These are phyloP conservation scores for Juncus effusus DNA, from an alignment of 176 grass and related monocot species.

Conservation along the genomic window DNA sequence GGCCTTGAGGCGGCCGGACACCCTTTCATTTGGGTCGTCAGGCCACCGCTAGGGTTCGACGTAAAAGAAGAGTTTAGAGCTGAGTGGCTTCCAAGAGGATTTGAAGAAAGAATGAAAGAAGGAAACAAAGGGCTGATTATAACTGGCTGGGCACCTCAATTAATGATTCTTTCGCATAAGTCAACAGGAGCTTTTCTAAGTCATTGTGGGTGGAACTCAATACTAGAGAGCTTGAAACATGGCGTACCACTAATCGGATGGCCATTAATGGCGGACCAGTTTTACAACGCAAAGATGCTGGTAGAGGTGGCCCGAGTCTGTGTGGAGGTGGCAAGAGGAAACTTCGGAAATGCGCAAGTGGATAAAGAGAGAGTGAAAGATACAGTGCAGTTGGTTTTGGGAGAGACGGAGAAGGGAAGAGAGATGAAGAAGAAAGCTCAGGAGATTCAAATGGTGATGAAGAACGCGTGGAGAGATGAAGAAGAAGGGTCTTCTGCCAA, in stretches of 20 bases:
- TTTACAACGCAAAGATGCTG: slow-evolving; percentile 24
- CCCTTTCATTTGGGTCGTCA: slow-evolving; percentile 26
- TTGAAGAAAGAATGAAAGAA: slow-evolving; percentile 17
- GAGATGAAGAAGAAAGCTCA: slow-evolving; percentile 9
- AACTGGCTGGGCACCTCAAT: slow-evolving; percentile 23
- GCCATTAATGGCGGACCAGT: slow-evolving; percentile 22
- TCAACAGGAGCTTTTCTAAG: slow-evolving; percentile 23
- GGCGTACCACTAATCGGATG: slow-evolving; percentile 26
- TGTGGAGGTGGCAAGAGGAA: slow-evolving; percentile 26
- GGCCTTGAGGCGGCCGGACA: slow-evolving; percentile 17
- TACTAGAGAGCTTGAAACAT: slow-evolving; percentile 21
- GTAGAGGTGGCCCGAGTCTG: slow-evolving; percentile 15
- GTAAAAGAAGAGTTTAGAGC: not conserved
- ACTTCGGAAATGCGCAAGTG: not conserved
- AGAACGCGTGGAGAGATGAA: slow-evolving; percentile 17
- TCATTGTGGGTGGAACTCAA: slow-evolving; percentile 28
- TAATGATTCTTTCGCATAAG: slow-evolving; percentile 22
- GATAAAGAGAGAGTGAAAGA: slow-evolving; percentile 4
- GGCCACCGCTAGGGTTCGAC: slow-evolving; percentile 15
- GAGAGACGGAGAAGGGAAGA: not conserved
- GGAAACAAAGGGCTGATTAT: not conserved
- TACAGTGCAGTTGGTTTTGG: slow-evolving; percentile 1
- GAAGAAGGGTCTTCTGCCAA: slow-evolving; percentile 8
- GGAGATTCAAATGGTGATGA: slow-evolving; percentile 3
- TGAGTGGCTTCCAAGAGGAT: slow-evolving; percentile 24